These are phyloP conservation scores for Aspergillus texensis DNA, from an alignment of 2,329 filamentous ascomycete species.

Conservation along the genomic window DNA sequence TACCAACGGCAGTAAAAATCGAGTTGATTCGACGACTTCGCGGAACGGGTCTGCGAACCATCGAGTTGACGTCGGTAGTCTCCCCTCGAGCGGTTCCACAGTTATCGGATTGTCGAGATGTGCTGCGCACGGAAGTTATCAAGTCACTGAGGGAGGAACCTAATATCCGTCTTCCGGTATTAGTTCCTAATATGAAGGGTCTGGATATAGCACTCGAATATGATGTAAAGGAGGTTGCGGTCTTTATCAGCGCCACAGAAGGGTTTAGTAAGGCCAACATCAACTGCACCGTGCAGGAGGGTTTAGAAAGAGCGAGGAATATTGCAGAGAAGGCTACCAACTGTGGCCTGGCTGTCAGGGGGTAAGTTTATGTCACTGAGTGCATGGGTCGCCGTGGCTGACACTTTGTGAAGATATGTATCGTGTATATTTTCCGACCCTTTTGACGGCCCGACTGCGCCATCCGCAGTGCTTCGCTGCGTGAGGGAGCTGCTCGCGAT, in stretches of 20 bases:
- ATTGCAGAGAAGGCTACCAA: conserved; percentile 34
- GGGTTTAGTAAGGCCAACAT: conserved; percentile 48
- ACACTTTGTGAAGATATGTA: conserved; percentile 26
- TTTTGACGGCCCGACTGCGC: conserved; percentile 57
- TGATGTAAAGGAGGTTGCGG: conserved; percentile 42
- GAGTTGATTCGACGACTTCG: conserved; percentile 72
- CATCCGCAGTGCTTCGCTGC: conserved; percentile 53
- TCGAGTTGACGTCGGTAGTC: conserved; percentile 82
- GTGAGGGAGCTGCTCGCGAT: conserved; percentile 71
- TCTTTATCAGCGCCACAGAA: conserved; percentile 47
- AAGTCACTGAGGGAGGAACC: conserved; percentile 56
- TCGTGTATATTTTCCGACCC: conserved; percentile 49
- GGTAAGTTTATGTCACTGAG: conserved; percentile 22
- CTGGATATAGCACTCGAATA: conserved; percentile 59
- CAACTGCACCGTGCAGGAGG: conserved; percentile 45
- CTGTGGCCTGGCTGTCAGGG: conserved; percentile 37
- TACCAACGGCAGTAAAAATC: conserved; percentile 73
- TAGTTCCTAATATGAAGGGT: conserved; percentile 46
- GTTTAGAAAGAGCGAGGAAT: conserved; percentile 34
- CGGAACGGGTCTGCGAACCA: conserved; percentile 68
- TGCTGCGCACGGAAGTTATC: conserved; percentile 22
- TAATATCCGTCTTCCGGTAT: conserved; percentile 38
- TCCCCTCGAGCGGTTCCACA: conserved; percentile 84
- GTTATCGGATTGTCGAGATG: conserved; percentile 49
- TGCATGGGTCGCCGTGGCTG: not conserved